Base-by-base conservation (phyloP, 1,139 yeast genomes). In the Pichiaceae sp. region DNA sequence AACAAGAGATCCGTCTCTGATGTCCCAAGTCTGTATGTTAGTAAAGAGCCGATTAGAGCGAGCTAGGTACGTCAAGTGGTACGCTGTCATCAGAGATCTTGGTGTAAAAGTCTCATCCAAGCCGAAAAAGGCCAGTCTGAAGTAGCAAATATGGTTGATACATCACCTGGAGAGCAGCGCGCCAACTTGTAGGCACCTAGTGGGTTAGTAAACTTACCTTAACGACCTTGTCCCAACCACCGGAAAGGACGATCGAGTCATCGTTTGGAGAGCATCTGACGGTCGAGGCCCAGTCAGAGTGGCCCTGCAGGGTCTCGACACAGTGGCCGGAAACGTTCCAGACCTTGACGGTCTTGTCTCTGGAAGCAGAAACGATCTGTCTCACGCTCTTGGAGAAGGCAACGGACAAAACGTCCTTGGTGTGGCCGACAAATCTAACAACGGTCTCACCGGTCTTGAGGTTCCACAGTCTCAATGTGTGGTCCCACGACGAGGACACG, bases 321-420 rank as follows among this genome's bases (percentile, higher is more conserved):
- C 96, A 87, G 68, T 85, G 87, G 78, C 98, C 99, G 64, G 87
- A 76, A 73, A 95, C 86, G 83, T 93, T 89, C 98, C 98, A 91
- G 72, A 91, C 89, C 79, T 86, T 89, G 72, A 91, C 89, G 70
- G 97, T 84, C 79, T 86, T 85, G 72, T 91, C 98, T 74, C 98
- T 89, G 58, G 97, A 89, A 70, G 96, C 95, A 68, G 98, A 89
- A 54, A 89, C 96, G 63, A 91, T 86, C 75, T 87, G 95, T 77
- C 96, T 85, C 71, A 91, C 89, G 80, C 85, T 86, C 69, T 85
- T 78, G 63, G 97, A 84, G 70, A 91, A 86, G 56, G 96, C 84
- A 60, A 91, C 96, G 49, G 97, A 87, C 72, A 89, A 75, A 54
- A 91, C 98, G 68, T 91, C 99, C 64, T 89, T 85, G 54, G 78